phyloP scores from a whole-genome alignment of 2,329 filamentous ascomycete species.

The Aspergillus ustus region DNA sequence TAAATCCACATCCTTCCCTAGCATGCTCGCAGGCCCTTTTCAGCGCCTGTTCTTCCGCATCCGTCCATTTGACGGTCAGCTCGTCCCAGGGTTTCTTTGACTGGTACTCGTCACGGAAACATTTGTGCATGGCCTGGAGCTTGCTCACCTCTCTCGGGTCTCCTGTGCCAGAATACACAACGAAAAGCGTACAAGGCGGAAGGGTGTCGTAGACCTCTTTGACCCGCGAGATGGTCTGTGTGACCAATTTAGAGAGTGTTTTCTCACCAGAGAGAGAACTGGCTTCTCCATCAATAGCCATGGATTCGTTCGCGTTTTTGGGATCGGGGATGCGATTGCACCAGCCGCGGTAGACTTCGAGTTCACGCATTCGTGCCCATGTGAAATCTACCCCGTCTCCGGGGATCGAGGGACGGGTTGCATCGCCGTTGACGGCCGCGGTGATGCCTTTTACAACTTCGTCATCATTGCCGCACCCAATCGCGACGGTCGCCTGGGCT shows the following conservation, averaged over 20 bases:
- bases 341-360: constrained; percentile 65
- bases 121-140: constrained; percentile 60
- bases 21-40: constrained; percentile 61
- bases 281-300: constrained; percentile 31
- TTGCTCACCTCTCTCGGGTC: constrained; percentile 62
- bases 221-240: constrained; percentile 57
- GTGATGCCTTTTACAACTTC: constrained; percentile 62
- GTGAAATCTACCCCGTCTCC: constrained; percentile 63
- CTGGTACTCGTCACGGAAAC: constrained; percentile 61
- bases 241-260: constrained; percentile 52
- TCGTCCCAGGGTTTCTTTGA: constrained; percentile 66
- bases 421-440: constrained; percentile 56
- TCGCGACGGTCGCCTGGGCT: constrained; percentile 58
- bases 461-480: constrained; percentile 62
- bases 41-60: constrained; percentile 64
- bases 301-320: constrained; percentile 47
- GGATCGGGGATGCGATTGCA: constrained; percentile 56
- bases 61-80: constrained; percentile 67
- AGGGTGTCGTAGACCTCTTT: constrained; percentile 59
- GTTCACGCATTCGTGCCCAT: constrained; percentile 65
- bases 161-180: constrained; percentile 68
- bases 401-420: constrained; percentile 49
- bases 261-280: constrained; percentile 1
- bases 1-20: constrained; percentile 62
- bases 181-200: constrained; percentile 63